These are phyloP conservation scores for Fusarium clavum DNA, from an alignment of 2,329 filamentous ascomycete genomes.

Conservation along the genomic window DNA sequence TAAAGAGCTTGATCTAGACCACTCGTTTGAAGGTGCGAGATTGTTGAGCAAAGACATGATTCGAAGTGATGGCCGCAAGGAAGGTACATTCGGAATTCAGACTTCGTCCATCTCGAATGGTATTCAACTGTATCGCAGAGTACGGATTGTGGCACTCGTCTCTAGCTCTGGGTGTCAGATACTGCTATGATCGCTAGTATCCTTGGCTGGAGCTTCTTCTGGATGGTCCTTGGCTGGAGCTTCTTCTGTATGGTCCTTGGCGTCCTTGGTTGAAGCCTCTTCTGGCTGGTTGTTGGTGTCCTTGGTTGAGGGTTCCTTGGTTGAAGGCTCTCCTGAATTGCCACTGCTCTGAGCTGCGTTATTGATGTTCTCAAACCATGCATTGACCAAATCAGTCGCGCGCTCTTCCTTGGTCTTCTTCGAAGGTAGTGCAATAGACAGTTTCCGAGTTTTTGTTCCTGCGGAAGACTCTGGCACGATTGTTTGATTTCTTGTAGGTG, in stretches of 20 bases:
- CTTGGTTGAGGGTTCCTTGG: too few relatives aligned
- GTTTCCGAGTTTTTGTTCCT: background rate
- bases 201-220: too few relatives aligned
- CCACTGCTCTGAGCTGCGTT: background rate
- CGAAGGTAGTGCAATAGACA: background rate
- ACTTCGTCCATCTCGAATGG: background rate
- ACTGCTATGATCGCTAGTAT: background rate
- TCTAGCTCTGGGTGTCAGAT: background rate
- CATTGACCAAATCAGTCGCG: background rate
- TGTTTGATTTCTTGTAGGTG: background rate
- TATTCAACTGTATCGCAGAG: background rate
- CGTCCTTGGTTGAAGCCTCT: too few relatives aligned
- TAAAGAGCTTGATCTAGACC: too few relatives aligned
- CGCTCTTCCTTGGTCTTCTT: background rate
- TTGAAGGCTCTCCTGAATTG: background rate
- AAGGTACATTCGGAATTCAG: slow-evolving; percentile 38
- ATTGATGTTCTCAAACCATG: background rate
- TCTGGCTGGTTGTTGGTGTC: too few relatives aligned
- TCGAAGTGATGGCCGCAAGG: slow-evolving; percentile 47
- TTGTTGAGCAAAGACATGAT: slow-evolving; percentile 19
- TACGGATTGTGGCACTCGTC: background rate
- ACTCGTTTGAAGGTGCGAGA: too few relatives aligned
- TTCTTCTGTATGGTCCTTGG: too few relatives aligned
- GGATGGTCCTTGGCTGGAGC: background rate
- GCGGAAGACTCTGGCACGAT: background rate